phyloP scores from a whole-genome alignment of 805 yeast genomes.

The Kodamaea neixiangensis region DNA sequence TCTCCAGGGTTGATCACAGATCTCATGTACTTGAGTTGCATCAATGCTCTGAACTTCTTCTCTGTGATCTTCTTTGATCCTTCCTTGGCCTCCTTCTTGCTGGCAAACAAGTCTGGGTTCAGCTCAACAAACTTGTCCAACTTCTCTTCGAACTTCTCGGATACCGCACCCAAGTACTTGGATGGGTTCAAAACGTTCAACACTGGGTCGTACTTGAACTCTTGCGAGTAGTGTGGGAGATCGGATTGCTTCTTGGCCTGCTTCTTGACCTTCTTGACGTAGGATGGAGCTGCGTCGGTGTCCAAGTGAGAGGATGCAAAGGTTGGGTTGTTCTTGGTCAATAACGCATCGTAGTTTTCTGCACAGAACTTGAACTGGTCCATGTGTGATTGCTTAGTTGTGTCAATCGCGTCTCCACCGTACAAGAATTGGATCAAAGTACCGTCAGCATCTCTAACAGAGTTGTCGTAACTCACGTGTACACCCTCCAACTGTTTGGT shows the following conservation, averaged over 20 bases:
- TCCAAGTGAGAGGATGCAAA: slow-evolving; percentile 71
- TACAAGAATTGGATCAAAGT: slow-evolving; percentile 90
- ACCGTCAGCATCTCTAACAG: slow-evolving; percentile 96
- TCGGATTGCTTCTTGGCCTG: slow-evolving; percentile 61
- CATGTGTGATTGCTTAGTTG: slow-evolving; percentile 92
- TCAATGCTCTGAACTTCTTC: slow-evolving; percentile 89
- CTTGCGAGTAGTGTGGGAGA: slow-evolving; percentile 64
- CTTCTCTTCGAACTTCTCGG: slow-evolving; percentile 82
- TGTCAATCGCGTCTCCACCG: slow-evolving; percentile 97
- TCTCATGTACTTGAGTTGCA: slow-evolving; percentile 98
- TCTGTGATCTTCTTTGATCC: slow-evolving; percentile 54
- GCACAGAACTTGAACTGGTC: slow-evolving; percentile 90
- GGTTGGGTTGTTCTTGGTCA: slow-evolving; percentile 84
- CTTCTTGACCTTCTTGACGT: slow-evolving; percentile 82
- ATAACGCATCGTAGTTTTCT: slow-evolving; percentile 84
- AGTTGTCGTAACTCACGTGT: slow-evolving; percentile 88
- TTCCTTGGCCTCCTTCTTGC: slow-evolving; percentile 51
- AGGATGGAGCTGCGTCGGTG: slow-evolving; percentile 76
- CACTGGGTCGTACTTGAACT: slow-evolving; percentile 80
- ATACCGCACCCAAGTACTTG: slow-evolving; percentile 87
- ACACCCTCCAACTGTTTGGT: slow-evolving; percentile 98
- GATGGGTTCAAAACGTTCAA: slow-evolving; percentile 84
- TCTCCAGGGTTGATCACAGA: slow-evolving; percentile 96
- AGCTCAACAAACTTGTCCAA: slow-evolving; percentile 67
- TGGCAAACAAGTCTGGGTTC: slow-evolving; percentile 57